Conservation (phyloP, 257 asterid species). For the Echium plantagineum region DNA sequence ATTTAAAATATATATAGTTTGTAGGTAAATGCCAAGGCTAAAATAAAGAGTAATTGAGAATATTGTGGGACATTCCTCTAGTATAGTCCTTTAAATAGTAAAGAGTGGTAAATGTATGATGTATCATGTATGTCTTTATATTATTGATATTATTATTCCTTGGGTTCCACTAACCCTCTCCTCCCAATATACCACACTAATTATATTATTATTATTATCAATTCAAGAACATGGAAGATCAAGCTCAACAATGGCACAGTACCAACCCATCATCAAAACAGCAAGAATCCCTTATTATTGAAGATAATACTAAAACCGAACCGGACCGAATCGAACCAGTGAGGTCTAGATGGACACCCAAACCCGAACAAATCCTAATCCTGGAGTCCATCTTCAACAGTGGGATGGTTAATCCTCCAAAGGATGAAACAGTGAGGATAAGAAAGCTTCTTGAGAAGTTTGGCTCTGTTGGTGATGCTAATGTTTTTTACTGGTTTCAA, state of each 20-base stretch:
- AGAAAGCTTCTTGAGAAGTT: constrained; percentile 55
- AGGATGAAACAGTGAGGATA: constrained; percentile 51
- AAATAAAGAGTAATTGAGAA: not conserved
- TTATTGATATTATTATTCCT: not conserved
- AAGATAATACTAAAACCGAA: not conserved
- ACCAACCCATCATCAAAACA: constrained; percentile 14
- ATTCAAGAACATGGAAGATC: constrained; percentile 31
- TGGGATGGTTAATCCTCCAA: constrained; percentile 78
- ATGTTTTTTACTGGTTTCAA: constrained; percentile 88
- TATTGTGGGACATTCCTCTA: not conserved
- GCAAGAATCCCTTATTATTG: constrained; percentile 9
- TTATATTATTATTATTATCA: too few relatives aligned
- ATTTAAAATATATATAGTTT: too few relatives aligned
- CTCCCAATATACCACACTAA: not conserved
- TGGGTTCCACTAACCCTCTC: not conserved
- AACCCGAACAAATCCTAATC: constrained; percentile 69
- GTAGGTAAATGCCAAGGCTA: not conserved
- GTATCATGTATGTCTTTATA: not conserved
- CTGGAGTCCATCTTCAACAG: constrained; percentile 78
- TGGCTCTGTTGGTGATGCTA: constrained; percentile 71
- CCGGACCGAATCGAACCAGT: constrained; percentile 32
- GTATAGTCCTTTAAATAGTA: not conserved
- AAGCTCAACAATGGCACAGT: constrained; percentile 15
- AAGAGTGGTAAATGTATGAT: not conserved
- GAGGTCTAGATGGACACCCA: constrained; percentile 70